Percentiles rank a stretch among this genome's conserved stretches.
Conservation (phyloP, 2,329 filamentous ascomycete genomes). For the Colletotrichum paranaense region DNA sequence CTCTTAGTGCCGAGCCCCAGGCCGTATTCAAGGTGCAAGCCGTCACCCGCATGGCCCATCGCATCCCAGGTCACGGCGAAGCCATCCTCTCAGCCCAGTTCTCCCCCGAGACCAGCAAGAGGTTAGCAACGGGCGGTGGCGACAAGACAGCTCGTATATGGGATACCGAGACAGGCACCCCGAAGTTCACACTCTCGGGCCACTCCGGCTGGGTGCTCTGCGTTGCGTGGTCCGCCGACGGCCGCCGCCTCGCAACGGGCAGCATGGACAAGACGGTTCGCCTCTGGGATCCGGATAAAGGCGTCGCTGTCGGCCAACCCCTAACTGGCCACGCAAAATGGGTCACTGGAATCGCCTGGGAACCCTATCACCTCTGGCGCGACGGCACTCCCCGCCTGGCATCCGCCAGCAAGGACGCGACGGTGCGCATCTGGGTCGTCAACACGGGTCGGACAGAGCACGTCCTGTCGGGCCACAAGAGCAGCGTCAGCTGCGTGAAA, state of each 20-base stretch:
- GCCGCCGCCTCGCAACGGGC: constrained; percentile 83
- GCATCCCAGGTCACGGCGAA: constrained; percentile 91
- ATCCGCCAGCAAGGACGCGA: constrained; percentile 90
- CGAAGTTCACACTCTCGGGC: constrained; percentile 84
- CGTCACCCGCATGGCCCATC: constrained; percentile 88
- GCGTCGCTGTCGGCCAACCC: constrained; percentile 74
- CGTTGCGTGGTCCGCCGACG: constrained; percentile 89
- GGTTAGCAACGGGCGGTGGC: constrained; percentile 88
- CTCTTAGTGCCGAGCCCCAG: constrained; percentile 78
- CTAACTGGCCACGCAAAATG: constrained; percentile 91
- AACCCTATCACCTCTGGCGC: constrained; percentile 88
- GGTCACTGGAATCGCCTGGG: constrained; percentile 86
- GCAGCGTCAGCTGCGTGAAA: constrained; percentile 87
- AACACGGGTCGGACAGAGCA: constrained; percentile 83
- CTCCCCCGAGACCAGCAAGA: constrained; percentile 80
- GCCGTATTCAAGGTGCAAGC: constrained; percentile 94
- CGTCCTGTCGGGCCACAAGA: constrained; percentile 89
- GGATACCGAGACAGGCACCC: constrained; percentile 95
- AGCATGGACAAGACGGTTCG: constrained; percentile 94
- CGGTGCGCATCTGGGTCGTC: constrained; percentile 87
- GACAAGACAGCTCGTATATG: constrained; percentile 93
- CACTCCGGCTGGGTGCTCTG: constrained; percentile 92
- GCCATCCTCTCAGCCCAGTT: constrained; percentile 90
- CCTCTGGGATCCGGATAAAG: constrained; percentile 87
- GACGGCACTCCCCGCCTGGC: constrained; percentile 82